A percentile compares a stretch with the other conserved stretches of the same genome.
These are phyloP conservation scores for Hippophae rhamnoides DNA, from an alignment of 306 rosid species.

Conservation along the genomic window DNA sequence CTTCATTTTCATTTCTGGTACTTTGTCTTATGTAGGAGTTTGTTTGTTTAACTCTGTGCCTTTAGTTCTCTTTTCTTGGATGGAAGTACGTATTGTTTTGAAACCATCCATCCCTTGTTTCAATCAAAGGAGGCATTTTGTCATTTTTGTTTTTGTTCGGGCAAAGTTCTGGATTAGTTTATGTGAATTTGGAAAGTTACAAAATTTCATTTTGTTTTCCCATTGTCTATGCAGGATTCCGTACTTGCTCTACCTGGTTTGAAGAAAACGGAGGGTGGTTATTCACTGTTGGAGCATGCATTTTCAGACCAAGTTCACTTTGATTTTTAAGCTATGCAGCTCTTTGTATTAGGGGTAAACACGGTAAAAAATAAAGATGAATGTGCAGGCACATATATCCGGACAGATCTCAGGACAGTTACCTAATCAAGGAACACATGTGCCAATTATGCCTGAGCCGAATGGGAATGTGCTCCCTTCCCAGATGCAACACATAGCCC, in stretches of 20 bases:
- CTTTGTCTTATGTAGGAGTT: too few relatives aligned
- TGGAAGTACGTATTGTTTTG: too few relatives aligned
- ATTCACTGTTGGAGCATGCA: constrained; percentile 17
- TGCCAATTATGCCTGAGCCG: constrained; percentile 44
- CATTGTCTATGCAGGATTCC: constrained; percentile 4
- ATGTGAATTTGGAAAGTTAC: background rate
- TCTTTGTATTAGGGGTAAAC: constrained; percentile 21
- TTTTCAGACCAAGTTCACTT: constrained; percentile 13
- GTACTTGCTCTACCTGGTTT: background rate
- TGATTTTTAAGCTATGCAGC: constrained; percentile 30
- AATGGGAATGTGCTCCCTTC: constrained; percentile 51
- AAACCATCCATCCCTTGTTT: too few relatives aligned
- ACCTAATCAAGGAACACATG: constrained; percentile 56
- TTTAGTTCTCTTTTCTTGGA: too few relatives aligned
- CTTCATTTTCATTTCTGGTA: too few relatives aligned
- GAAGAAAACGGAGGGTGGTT: constrained; percentile 8
- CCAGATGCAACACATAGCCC: constrained; percentile 41
- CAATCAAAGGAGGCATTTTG: background rate
- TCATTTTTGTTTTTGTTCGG: background rate
- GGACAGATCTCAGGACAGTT: constrained; percentile 66
- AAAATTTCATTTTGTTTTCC: background rate
- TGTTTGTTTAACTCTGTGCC: too few relatives aligned
- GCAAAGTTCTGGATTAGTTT: background rate
- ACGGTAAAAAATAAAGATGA: constrained; percentile 37
- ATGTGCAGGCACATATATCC: constrained; percentile 52